These are phyloP conservation scores for Phanerochaete sordida DNA, from an alignment of 768 basidiomycete species.

Conservation along the genomic window DNA sequence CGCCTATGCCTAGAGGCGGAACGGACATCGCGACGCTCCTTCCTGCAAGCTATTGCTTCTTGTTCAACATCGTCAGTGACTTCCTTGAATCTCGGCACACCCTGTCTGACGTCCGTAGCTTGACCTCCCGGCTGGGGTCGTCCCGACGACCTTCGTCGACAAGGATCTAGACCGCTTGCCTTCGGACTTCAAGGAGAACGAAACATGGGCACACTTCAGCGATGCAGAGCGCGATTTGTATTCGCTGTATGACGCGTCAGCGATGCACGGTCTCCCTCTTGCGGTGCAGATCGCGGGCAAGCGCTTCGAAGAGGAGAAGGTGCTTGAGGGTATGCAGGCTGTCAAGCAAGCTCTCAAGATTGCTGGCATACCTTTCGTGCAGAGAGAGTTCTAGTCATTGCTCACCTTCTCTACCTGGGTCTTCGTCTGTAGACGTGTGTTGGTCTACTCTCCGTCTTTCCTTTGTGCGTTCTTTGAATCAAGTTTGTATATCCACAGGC, in stretches of 20 bases:
- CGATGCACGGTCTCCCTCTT: slow-evolving; percentile 44
- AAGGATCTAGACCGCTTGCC: slow-evolving; percentile 28
- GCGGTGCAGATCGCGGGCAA: slow-evolving; percentile 41
- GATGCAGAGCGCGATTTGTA: slow-evolving; percentile 37
- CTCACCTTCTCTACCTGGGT: no score
- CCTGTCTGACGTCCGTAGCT: slow-evolving; percentile 25
- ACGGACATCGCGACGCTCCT: slow-evolving; percentile 30
- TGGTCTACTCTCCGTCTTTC: no score
- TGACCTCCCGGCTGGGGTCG: slow-evolving; percentile 42
- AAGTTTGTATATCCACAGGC: no score
- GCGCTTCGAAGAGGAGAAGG: slow-evolving; percentile 45
- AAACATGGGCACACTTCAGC: slow-evolving; percentile 27
- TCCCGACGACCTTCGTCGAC: slow-evolving; percentile 42
- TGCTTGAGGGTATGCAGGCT: slow-evolving; percentile 42
- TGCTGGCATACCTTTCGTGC: slow-evolving; percentile 8
- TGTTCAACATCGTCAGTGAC: slow-evolving; percentile 45
- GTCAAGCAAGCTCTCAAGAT: slow-evolving; percentile 26
- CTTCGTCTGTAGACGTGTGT: no score
- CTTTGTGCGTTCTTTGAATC: no score
- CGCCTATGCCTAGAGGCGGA: slow-evolving; percentile 33
- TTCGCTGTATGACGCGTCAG: slow-evolving; percentile 36
- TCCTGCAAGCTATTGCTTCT: slow-evolving; percentile 30
- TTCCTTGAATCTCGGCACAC: not conserved
- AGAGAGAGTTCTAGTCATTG: slow-evolving; percentile 16
- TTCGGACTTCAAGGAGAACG: slow-evolving; percentile 19